Base-by-base conservation (phyloP, 805 yeast genomes). In the Suhomyces sp. region DNA sequence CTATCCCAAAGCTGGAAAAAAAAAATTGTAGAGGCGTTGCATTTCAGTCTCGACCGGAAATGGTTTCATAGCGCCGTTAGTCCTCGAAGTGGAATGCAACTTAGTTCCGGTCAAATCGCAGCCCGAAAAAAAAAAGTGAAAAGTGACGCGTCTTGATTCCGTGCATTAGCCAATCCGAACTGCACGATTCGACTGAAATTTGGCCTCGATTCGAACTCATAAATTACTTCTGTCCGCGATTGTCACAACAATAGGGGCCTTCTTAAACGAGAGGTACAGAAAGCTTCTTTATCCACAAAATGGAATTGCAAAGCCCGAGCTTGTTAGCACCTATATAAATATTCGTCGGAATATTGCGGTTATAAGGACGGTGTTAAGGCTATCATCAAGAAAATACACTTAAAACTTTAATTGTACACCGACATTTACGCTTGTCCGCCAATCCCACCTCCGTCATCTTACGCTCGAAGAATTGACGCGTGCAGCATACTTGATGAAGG, bases 41-140 rank as follows among this genome's bases (percentile, higher is more conserved):
- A 37, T 37, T 37, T 37, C 41, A 37, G 41, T 37, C 12, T 37
- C 22, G 41, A 37, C 41, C 41, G 41, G 41, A 37, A 37, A 37
- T 37, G 13, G 41, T 5, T 9, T 8, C 41, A 19, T 19, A 17
- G 6, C 12, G 22, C 41, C 41, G 41, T 15, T 17, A 37, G 13
- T 37, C 21, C 41, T 37, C 41, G 41, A 13, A 19, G 41, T 37
- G 41, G 19, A 37, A 37, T 19, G 35, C 17, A 31, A 31, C n/a
- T 8, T 13, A 37, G 41, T 37, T 37, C 41, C 41, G 41, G 41
- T 37, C 41, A 17, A 15, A 19, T 19, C 22, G 21, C 21, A 37
- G 22, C 17, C n/a, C 20, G 22, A 37, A 15, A 15, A 37, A 37
- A 37, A 37, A 37, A 37, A 35, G 20, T n/a, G n/a, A 37, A 37